A percentile compares a stretch with the other conserved stretches of the same genome.
Conservation (phyloP, 2,329 filamentous ascomycete genomes). For the Diatrype stigma region DNA sequence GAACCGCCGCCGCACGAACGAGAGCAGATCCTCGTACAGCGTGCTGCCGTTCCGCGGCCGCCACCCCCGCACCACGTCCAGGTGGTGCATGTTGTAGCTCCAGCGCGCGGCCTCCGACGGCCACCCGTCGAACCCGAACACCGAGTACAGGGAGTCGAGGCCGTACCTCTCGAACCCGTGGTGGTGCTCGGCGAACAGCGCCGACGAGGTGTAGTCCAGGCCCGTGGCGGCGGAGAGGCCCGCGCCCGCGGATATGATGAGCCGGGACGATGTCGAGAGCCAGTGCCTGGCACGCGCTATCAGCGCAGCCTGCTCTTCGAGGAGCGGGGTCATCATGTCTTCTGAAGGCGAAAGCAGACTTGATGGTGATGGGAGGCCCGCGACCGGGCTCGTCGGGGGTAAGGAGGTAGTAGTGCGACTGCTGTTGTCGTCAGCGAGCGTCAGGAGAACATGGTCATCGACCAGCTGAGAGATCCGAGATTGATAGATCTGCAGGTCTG, state of each 20-base stretch:
- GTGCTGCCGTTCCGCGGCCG: slow-evolving; percentile 17
- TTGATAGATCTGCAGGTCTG: slow-evolving; percentile 14
- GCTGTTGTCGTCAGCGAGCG: too few species aligned
- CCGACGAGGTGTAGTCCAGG: slow-evolving; percentile 27
- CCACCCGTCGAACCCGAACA: slow-evolving; percentile 29
- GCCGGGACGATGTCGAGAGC: slow-evolving; percentile 19
- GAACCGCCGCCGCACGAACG: slow-evolving; percentile 15
- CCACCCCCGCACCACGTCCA: slow-evolving; percentile 24
- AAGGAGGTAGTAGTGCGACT: too few species aligned
- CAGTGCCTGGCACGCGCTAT: slow-evolving; percentile 6
- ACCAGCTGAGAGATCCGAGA: slow-evolving; percentile 3
- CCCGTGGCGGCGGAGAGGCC: slow-evolving; percentile 31
- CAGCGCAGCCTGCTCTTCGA: too few species aligned
- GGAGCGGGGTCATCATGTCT: too few species aligned
- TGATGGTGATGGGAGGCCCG: too few species aligned
- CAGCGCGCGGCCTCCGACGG: slow-evolving; percentile 24
- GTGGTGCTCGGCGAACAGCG: slow-evolving; percentile 27
- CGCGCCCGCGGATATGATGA: slow-evolving; percentile 29
- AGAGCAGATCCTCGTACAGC: slow-evolving; percentile 23
- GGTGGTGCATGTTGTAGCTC: slow-evolving; percentile 30
- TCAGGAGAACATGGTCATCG: neutral
- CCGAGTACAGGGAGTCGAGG: slow-evolving; percentile 27
- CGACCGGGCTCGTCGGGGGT: too few species aligned
- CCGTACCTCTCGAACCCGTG: slow-evolving; percentile 25
- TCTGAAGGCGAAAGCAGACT: too few species aligned